Percentiles rank a stretch among this genome's conserved stretches.
Conservation (phyloP, 805 yeast genomes). For the Cyberlindnera lachancei region DNA sequence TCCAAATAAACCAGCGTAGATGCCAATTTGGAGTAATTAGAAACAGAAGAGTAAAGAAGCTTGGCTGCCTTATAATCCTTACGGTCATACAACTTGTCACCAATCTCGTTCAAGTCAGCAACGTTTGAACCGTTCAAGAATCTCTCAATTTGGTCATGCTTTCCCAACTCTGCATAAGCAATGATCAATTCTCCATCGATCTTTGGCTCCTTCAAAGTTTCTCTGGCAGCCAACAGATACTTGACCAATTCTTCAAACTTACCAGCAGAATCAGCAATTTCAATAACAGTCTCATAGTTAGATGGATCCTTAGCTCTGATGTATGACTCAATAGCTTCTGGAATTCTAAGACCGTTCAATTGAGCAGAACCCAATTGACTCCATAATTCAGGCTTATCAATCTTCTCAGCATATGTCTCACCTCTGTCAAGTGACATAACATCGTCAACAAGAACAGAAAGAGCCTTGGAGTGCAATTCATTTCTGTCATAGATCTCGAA, state of each 20-base stretch:
- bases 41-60: conserved; percentile 72
- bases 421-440: conserved; percentile 93
- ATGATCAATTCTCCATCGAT: conserved; percentile 89
- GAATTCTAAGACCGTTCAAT: conserved; percentile 83
- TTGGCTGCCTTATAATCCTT: conserved; percentile 91
- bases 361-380: conserved; percentile 94
- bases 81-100: conserved; percentile 79
- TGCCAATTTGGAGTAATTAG: conserved; percentile 93
- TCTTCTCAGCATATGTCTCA: conserved; percentile 83
- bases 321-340: conserved; percentile 88
- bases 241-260: conserved; percentile 89
- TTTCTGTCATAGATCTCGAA: conserved; percentile 85
- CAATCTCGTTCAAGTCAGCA: conserved; percentile 86
- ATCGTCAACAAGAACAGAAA: conserved; percentile 87
- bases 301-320: conserved; percentile 88
- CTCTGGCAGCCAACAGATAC: conserved; percentile 86
- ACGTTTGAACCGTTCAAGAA: conserved; percentile 83
- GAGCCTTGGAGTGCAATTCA: conserved; percentile 68
- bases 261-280: conserved; percentile 91
- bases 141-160: conserved; percentile 72
- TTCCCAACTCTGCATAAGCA: conserved; percentile 75
- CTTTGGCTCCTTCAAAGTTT: conserved; percentile 80
- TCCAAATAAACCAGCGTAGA: conserved; percentile 89
- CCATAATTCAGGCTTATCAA: conserved; percentile 85
- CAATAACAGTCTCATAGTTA: conserved; percentile 86